phyloP scores from a whole-genome alignment of 2,329 filamentous ascomycete species.

The Fusarium setosum region DNA sequence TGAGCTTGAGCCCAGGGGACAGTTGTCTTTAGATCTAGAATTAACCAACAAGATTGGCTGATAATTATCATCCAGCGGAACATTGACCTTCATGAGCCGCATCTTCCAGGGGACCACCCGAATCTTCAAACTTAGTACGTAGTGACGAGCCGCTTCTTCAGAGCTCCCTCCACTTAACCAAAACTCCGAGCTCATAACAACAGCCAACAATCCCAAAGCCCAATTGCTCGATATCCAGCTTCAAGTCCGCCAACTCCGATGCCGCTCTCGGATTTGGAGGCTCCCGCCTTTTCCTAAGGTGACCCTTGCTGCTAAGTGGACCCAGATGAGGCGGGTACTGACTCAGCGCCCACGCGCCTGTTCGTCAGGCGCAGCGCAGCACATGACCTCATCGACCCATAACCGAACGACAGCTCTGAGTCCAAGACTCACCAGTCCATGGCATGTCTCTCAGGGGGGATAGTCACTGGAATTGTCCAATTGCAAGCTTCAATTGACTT shows the following conservation, averaged over 20 bases:
- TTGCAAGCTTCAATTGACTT: slow-evolving; percentile 10
- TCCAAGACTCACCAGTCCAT: neutral
- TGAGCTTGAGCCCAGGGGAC: neutral
- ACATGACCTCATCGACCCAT: slow-evolving; percentile 33
- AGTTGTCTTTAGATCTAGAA: neutral
- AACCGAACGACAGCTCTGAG: neutral
- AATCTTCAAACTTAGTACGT: neutral
- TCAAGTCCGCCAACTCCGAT: slow-evolving; percentile 23
- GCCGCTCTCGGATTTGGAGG: slow-evolving; percentile 13
- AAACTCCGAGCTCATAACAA: neutral
- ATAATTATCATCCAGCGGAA: neutral
- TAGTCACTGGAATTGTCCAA: slow-evolving; percentile 16
- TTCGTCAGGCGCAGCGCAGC: slow-evolving; percentile 1
- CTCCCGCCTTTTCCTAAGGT: neutral
- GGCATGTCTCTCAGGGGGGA: neutral
- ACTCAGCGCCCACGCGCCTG: slow-evolving; percentile 11
- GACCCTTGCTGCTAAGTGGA: neutral
- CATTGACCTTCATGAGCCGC: neutral
- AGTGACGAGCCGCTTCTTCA: neutral
- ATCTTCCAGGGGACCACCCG: neutral
- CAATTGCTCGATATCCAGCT: neutral
- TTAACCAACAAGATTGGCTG: neutral
- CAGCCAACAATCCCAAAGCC: neutral
- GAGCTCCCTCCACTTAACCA: neutral
- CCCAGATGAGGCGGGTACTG: neutral